Evolutionary conservation across 257 asterid genomes (phyloP).

Genomic region (Solanum piurae): DNA sequence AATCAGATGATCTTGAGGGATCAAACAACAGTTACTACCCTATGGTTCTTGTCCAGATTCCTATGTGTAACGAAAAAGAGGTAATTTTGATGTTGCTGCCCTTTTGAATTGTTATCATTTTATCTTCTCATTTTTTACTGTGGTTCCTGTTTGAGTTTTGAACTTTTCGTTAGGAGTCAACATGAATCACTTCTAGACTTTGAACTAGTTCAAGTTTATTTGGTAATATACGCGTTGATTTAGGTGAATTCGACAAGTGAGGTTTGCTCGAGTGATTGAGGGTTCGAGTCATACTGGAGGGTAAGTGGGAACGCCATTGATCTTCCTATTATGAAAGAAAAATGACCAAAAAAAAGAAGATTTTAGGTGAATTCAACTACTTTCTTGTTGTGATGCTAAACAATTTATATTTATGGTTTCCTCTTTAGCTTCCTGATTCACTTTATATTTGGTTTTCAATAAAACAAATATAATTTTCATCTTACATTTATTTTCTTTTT

Average conservation of each 20-base stretch:
- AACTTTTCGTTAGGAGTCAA: neutral
- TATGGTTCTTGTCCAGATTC: conserved; percentile 74
- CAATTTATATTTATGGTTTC: neutral
- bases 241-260: neutral
- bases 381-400: neutral
- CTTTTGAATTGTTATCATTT: neutral
- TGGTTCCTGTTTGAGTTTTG: neutral
- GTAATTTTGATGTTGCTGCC: conserved; percentile 4
- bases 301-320: neutral
- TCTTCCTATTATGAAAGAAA: neutral
- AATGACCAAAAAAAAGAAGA: neutral
- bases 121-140: neutral
- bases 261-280: neutral
- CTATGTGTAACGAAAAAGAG: conserved; percentile 75
- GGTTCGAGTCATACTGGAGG: neutral
- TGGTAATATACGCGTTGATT: neutral
- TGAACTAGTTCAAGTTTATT: neutral
- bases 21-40: conserved; percentile 23
- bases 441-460: neutral
- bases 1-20: conserved; percentile 27
- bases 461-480: neutral
- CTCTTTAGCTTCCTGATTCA: neutral
- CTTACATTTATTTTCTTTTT: neutral
- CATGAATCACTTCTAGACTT: neutral
- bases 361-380: neutral